Base-by-base conservation (phyloP, 164 flowering plant species). In the Vitis labrusca region DNA sequence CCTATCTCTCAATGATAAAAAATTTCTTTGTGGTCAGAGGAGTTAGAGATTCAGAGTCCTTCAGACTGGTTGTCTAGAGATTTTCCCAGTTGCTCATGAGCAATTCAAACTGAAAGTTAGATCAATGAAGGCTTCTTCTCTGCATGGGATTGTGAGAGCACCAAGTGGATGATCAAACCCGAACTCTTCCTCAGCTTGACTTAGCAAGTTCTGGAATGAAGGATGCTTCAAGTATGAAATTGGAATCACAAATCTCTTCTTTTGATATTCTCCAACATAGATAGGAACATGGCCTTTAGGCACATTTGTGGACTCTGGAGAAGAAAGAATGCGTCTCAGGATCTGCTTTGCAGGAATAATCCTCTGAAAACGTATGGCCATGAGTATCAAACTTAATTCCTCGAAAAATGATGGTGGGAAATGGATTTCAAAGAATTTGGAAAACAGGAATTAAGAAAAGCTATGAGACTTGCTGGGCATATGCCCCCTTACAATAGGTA, bases 141-240 rank as follows among this genome's bases (percentile, higher is more conserved):
- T 70, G 71, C 85, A 85, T 5, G 86, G 85, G 68, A 85, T 77
- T 30, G 84, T 81, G 13, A 83, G 81, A 48, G 81, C 84, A 9
- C 86, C 85, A 73, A 73, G 82, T 10, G 89, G 86, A 71, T 83
- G 84, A 65, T 75, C 63, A 54, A 59, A 83, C 14, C 85, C 89
- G 11, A 83, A 85, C 54, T 81, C 89, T 77, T 83, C 86, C 59
- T 85, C 85, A 2, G 84, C 80, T 56, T 64, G 48, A 15, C 71
- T 57, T 1, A 85, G 69, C 77, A 86, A 72, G 53, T 70, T 76
- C 59, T 70, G 90, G 58, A 83, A 85, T 50, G 53, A 68, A 69
- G 87, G 83, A 4, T 85, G 79, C 50, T 73, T 83, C 75, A 86
- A 72, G 69, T 61, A 83, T 3, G 83, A 72, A 7, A 83, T 53